Percentiles rank a stretch among this genome's conserved stretches.
These are phyloP conservation scores for Juglanconis sp. DNA, from an alignment of 2,329 filamentous ascomycete species.

Conservation along the genomic window DNA sequence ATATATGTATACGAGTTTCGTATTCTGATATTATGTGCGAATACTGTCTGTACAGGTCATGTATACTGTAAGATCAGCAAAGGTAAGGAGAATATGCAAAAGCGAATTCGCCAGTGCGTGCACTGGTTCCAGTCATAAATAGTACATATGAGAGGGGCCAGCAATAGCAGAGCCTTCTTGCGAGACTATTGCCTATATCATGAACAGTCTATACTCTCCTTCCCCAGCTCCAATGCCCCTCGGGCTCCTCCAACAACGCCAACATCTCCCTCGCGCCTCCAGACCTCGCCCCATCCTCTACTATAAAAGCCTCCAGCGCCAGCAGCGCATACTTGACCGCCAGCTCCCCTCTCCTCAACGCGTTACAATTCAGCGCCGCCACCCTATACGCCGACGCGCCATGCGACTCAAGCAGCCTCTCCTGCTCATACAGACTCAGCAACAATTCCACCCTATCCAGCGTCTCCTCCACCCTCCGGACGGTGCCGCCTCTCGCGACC, in stretches of 20 bases:
- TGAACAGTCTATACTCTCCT: neutral
- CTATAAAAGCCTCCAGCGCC: conserved; percentile 30
- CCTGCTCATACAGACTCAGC: conserved; percentile 30
- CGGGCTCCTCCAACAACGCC: conserved; percentile 27
- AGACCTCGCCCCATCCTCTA: conserved; percentile 34
- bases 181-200: neutral
- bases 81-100: too few relatives aligned
- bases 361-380: conserved; percentile 36
- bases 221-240: conserved; percentile 16
- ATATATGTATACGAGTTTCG: too few relatives aligned
- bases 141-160: too few relatives aligned
- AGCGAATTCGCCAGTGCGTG: too few relatives aligned
- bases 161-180: too few relatives aligned
- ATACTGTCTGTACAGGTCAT: too few relatives aligned
- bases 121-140: too few relatives aligned
- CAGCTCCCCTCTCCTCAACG: conserved; percentile 26
- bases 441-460: conserved; percentile 30
- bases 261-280: conserved; percentile 31
- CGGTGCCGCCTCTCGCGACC: neutral
- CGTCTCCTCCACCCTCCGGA: conserved; percentile 12
- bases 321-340: conserved; percentile 31
- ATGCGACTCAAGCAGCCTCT: conserved; percentile 35
- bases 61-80: too few relatives aligned
- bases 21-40: too few relatives aligned
- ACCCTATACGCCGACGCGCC: conserved; percentile 36